Evolutionary conservation across 1,284 basidiomycete genomes (phyloP), one percentile per base, ranked within the genome.

Genomic region (Volvariella volvacea): DNA sequence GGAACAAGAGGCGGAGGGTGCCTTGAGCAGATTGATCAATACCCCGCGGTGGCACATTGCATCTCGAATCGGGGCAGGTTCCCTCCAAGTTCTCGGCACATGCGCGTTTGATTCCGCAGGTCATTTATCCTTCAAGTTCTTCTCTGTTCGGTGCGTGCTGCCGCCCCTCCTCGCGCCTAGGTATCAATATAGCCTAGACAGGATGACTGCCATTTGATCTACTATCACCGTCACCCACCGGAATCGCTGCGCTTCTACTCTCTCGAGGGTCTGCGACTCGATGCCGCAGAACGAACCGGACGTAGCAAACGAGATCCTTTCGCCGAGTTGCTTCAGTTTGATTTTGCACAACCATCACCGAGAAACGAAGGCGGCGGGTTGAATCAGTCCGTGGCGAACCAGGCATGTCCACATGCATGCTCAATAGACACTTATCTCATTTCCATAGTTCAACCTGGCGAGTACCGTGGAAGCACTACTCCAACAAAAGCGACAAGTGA

Each of bases 181-280:
- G 15, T 45, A 43, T 45, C 39, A 31, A 42, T 36, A n/a, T 20
- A 16, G 6, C 19, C n/a, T 15, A 16, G 15, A 9, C 43, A n/a
- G 31, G 19, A 19, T n/a, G 32, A 45, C 14, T 57, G 63, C 41
- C 58, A 44, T 20, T 50, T 74, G 32, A 61, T 80, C 32, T 64
- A 69, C 45, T 86, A 83, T 52, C 55, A 60, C 33, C 68, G 73
- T 30, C 78, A 81, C 43, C 51, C 64, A 1, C 55, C 64, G 15
- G 56, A 62, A 2, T 72, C 74, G 8, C 61, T 82, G 47, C 70
- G 80, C 19, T 81, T 78, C 49, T 78, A 82, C 52, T 63, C 73
- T 0, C 59, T 83, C 19, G 64, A 70, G 30, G 55, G 59, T 28
- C 62, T 68, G 19, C 60, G 55, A 10, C 59, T 68, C 22, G 58